Evolutionary conservation across 2,329 filamentous ascomycete species (phyloP).

Genomic region (Paracorniculantispora psalliotae): DNA sequence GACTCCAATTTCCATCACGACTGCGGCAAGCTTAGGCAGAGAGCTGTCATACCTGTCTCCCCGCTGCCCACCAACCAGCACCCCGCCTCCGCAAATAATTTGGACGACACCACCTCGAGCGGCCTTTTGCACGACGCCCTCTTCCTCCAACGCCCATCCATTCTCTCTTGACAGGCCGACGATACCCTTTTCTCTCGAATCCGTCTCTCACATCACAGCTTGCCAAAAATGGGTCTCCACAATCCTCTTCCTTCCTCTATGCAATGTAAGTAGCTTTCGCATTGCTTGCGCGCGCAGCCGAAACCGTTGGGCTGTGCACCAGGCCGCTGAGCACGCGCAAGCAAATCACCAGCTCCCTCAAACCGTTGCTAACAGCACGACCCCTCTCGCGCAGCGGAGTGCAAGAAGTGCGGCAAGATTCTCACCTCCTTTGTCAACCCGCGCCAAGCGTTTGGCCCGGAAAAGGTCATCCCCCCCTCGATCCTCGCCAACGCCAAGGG

Average conservation of each 20-base stretch:
- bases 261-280: slow-evolving; percentile 52
- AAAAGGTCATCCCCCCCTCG: slow-evolving; percentile 92
- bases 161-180: background rate
- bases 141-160: background rate
- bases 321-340: background rate
- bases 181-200: background rate
- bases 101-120: background rate
- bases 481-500: slow-evolving; percentile 90
- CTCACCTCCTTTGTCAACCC: slow-evolving; percentile 92
- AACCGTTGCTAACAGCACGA: slow-evolving; percentile 11
- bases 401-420: slow-evolving; percentile 95
- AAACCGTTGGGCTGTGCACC: no score
- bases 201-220: background rate
- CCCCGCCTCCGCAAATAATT: slow-evolving; percentile 10
- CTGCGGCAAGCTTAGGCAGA: background rate
- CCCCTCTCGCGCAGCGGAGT: slow-evolving; percentile 64
- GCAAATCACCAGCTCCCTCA: background rate
- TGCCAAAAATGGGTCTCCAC: slow-evolving; percentile 54
- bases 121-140: background rate
- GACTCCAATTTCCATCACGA: background rate
- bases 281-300: background rate
- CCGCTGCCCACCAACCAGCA: background rate
- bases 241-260: slow-evolving; percentile 63
- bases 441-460: slow-evolving; percentile 85
- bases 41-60: background rate